Percentiles rank a stretch among this genome's conserved stretches.
Conservation (phyloP, 495 filamentous ascomycete species). For the Daldinia vernicosa region DNA sequence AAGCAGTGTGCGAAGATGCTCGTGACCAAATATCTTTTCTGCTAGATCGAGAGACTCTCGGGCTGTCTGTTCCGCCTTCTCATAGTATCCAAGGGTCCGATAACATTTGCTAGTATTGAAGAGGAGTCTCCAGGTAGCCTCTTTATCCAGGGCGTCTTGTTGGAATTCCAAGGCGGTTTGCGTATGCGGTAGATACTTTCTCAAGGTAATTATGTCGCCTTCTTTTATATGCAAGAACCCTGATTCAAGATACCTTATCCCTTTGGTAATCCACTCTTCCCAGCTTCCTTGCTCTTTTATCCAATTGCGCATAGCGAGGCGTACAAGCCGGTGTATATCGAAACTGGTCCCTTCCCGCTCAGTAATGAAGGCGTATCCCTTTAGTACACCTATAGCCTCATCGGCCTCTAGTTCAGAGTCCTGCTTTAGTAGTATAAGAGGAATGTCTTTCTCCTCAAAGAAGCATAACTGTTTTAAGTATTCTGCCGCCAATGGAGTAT, state of each 20-base stretch:
- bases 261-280: slow-evolving; percentile 43
- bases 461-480: slow-evolving; percentile 53
- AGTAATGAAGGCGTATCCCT: slow-evolving; percentile 55
- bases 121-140: background rate
- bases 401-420: slow-evolving; percentile 25
- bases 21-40: background rate
- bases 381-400: slow-evolving; percentile 51
- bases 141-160: background rate
- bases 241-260: slow-evolving; percentile 43
- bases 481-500: slow-evolving; percentile 49
- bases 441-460: slow-evolving; percentile 53
- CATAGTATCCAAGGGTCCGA: background rate
- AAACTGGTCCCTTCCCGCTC: slow-evolving; percentile 36
- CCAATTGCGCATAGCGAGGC: slow-evolving; percentile 57
- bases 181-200: slow-evolving; percentile 52
- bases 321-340: slow-evolving; percentile 57
- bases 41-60: background rate
- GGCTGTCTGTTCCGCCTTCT: background rate
- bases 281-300: slow-evolving; percentile 43
- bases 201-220: slow-evolving; percentile 48
- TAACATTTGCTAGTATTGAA: background rate
- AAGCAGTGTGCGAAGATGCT: background rate
- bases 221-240: slow-evolving; percentile 47
- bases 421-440: slow-evolving; percentile 40
- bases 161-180: slow-evolving; percentile 37